Evolutionary conservation across 139 green algal species (phyloP), one percentile per base, ranked within the genome.

Genomic region (Closterium sp.): DNA sequence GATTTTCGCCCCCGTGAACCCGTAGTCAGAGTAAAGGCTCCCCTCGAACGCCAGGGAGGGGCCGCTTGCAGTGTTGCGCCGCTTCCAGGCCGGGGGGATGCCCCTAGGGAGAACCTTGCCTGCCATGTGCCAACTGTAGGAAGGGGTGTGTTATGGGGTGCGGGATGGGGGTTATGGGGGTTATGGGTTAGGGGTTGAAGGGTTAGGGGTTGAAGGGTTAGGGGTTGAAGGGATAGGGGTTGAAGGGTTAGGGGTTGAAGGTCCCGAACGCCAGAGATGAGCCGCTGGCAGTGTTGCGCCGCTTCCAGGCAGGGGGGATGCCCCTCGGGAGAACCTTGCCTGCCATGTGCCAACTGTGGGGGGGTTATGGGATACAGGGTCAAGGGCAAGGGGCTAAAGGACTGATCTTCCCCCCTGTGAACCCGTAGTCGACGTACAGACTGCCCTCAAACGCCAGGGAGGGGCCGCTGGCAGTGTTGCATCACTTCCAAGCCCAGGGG

Each of bases 1-100:
- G 31, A 92, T 89, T 6, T 34, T 30, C 34, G 30, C 25, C 36
- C 90, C 89, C 7, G 30, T 64, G 33, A 92, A 81, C 3, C 32
- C 32, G 16, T 92, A 93, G 38, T 93, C 84, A n/a, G 91, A 25
- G 34, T 93, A 93, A 1, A 93, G 85, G 28, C 85, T 28, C 4
- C 85, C 85, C 90, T 93, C 90, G 2, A 93, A 93, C 21, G 43
- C 84, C 12, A 90, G 81, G 1, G 30, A 30, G 1, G 90, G 84
- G 76, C 90, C 90, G 25, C 28, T 33, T n/a, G 86, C 31, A 69
- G 12, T 33, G 32, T n/a, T 23, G 32, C 83, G 33, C 3, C 76
- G 31, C 76, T 36, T 55, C 89, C 89, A 92, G 23, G 89, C 30
- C 12, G 25, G 31, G 1, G 83, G 89, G 19, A 92, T 81, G 55